Percentiles rank a stretch among this genome's conserved stretches.
Conservation (phyloP, 345 rosid species). For the Brassica rapa region DNA sequence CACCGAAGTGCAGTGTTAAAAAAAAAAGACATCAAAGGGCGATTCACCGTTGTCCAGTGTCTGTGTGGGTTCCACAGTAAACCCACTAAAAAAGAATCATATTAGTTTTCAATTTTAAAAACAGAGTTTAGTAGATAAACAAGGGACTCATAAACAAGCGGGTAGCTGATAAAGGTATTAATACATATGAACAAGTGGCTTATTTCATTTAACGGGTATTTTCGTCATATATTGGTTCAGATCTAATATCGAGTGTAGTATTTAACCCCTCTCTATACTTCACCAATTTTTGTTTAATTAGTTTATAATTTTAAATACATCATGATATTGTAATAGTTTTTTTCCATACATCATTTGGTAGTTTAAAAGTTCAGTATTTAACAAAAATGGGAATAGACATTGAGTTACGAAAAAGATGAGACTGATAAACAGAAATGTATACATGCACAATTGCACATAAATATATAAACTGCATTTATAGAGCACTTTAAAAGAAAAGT, state of each 20-base stretch:
- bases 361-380: neutral
- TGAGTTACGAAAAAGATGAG: neutral
- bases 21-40: neutral
- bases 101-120: neutral
- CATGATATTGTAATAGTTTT: neutral
- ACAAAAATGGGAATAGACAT: neutral
- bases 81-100: neutral
- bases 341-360: neutral
- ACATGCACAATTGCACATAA: neutral
- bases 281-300: neutral
- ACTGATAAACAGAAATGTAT: neutral
- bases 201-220: neutral
- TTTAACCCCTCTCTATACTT: neutral
- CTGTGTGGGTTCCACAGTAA: conserved; percentile 18
- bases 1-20: conserved; percentile 1
- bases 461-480: conserved; percentile 7
- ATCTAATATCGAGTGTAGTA: neutral
- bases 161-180: neutral
- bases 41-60: conserved; percentile 11
- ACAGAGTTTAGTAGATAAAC: conserved; percentile 1
- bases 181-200: neutral
- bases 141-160: neutral
- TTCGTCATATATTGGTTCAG: neutral
- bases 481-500: conserved; percentile 2
- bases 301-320: neutral